Evolutionary conservation across 2,329 filamentous ascomycete genomes (phyloP).

Genomic region (Plectosphaerella cucumerina): DNA sequence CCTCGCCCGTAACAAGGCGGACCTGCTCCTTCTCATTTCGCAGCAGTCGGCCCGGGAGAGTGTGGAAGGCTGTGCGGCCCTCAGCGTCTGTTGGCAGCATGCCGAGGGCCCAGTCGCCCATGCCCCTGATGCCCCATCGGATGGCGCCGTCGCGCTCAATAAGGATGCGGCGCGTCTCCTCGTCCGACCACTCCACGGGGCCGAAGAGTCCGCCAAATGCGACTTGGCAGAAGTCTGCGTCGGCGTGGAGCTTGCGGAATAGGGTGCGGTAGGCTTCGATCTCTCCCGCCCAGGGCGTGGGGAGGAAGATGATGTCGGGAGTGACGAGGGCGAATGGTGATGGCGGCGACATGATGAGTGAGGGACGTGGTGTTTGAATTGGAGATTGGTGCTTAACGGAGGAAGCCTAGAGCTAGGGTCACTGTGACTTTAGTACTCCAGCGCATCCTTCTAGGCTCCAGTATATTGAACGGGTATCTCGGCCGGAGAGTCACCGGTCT

Average conservation of each 20-base stretch:
- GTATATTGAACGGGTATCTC: too few species aligned
- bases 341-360: neutral
- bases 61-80: neutral
- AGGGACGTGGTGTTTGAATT: neutral
- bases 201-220: conserved; percentile 10
- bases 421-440: too few species aligned
- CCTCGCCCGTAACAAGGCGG: conserved; percentile 2
- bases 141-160: conserved; percentile 5
- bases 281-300: conserved; percentile 9
- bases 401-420: too few species aligned
- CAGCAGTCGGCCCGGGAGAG: neutral
- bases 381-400: too few species aligned
- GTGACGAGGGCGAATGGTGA: conserved; percentile 7
- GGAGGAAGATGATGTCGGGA: conserved; percentile 11
- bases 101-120: conserved; percentile 16
- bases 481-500: too few species aligned
- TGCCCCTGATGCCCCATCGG: conserved; percentile 9
- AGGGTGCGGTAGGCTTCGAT: conserved; percentile 7
- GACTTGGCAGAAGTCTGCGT: conserved; percentile 10
- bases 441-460: too few species aligned
- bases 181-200: conserved; percentile 8
- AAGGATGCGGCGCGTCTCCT: conserved; percentile 8
- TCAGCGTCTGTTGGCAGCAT: neutral
- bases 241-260: conserved; percentile 9
- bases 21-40: neutral